Conservation (phyloP, 371 early-diverging fungal species). For the Amoeboaphelidium protococcarum region DNA sequence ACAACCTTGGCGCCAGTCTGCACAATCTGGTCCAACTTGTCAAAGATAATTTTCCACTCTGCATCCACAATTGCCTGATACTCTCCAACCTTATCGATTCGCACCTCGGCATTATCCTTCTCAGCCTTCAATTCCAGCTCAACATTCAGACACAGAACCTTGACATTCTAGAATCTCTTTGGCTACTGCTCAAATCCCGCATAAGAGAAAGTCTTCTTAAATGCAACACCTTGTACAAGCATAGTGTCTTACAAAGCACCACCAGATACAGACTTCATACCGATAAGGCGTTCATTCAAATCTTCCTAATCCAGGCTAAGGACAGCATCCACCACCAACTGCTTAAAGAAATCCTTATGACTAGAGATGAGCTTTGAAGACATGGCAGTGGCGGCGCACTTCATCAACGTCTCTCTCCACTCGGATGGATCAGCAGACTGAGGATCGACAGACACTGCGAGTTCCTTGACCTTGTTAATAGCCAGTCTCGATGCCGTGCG, state of each 20-base stretch:
- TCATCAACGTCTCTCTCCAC: constrained; percentile 69
- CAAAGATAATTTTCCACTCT: constrained; percentile 97
- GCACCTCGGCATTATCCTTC: constrained; percentile 98
- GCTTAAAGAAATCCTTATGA: constrained; percentile 89
- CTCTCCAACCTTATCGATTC: constrained; percentile 82
- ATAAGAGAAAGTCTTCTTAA: constrained; percentile 99
- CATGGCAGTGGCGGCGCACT: constrained; percentile 95
- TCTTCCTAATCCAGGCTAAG: constrained; percentile 62
- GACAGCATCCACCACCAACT: constrained; percentile 97
- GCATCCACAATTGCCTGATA: constrained; percentile 99
- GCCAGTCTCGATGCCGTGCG: constrained; percentile 57
- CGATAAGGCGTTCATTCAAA: constrained; percentile 79
- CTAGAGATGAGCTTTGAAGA: constrained; percentile 94
- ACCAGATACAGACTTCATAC: constrained; percentile 94
- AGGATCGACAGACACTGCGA: constrained; percentile 46
- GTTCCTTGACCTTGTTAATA: constrained; percentile 56
- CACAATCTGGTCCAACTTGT: constrained; percentile 92
- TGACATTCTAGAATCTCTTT: constrained; percentile 81
- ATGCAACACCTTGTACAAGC: constrained; percentile 91
- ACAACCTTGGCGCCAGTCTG: constrained; percentile 97
- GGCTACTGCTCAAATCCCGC: constrained; percentile 99
- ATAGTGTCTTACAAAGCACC: constrained; percentile 97
- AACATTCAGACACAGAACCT: constrained; percentile 82
- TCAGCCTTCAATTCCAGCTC: constrained; percentile 99
- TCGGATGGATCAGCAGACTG: constrained; percentile 33